Evolutionary conservation across 257 asterid genomes (phyloP).

Genomic region (Apocynum venetum): DNA sequence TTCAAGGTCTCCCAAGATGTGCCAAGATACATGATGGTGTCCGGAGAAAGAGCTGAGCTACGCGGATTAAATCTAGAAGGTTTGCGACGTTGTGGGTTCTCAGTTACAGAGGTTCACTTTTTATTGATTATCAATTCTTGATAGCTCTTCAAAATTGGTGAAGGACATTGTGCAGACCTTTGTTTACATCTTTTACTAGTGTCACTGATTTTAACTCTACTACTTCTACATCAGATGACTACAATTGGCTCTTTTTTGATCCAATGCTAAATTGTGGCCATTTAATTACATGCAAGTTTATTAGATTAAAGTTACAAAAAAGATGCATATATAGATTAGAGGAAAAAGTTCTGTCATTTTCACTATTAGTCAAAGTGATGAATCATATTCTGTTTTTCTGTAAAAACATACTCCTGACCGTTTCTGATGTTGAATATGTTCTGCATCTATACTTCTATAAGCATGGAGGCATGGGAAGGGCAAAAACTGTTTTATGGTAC

Average conservation of each 20-base stretch:
- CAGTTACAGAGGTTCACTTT: slow-evolving; percentile 54
- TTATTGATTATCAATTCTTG: slow-evolving; percentile 12
- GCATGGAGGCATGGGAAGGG: neutral
- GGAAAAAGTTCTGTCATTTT: neutral
- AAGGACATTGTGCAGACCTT: neutral
- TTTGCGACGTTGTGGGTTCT: slow-evolving; percentile 76
- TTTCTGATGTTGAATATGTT: neutral
- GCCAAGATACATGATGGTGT: slow-evolving; percentile 86
- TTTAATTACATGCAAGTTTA: neutral
- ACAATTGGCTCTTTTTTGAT: neutral
- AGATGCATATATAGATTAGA: neutral
- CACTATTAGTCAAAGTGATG: neutral
- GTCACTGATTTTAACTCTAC: neutral
- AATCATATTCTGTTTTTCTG: neutral
- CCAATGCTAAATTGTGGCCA: neutral
- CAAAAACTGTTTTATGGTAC: neutral
- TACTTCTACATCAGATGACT: neutral
- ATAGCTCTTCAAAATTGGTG: neutral
- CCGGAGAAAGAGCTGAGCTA: slow-evolving; percentile 95
- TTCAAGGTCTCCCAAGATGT: slow-evolving; percentile 84
- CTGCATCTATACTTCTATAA: neutral
- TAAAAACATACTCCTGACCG: neutral
- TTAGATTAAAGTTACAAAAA: too few species aligned
- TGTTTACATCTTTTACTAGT: neutral
- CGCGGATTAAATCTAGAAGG: slow-evolving; percentile 95